A percentile compares a stretch with the other conserved stretches of the same genome.
Evolutionary conservation across 2,329 filamentous ascomycete genomes (phyloP).

Genomic region (Onygenales sp.): DNA sequence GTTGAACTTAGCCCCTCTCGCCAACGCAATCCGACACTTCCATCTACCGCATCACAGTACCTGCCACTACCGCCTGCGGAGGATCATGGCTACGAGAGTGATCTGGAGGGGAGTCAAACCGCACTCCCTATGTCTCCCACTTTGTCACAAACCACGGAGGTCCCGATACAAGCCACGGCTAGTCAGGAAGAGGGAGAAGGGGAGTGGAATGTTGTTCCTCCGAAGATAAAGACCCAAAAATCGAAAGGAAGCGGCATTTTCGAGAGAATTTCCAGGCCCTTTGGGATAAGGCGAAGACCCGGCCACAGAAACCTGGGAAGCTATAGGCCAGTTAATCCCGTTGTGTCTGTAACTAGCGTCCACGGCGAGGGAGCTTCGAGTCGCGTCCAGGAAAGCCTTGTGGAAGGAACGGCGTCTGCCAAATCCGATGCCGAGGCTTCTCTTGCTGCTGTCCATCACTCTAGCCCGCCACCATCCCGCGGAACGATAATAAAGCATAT

Average conservation of each 20-base stretch:
- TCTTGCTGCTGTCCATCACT: slow-evolving; percentile 28
- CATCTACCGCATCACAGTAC: slow-evolving; percentile 10
- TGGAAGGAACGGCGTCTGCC: slow-evolving; percentile 14
- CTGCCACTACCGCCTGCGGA: not conserved
- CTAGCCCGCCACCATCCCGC: slow-evolving; percentile 22
- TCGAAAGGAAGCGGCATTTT: slow-evolving; percentile 5
- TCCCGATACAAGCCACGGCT: slow-evolving; percentile 16
- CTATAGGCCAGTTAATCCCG: slow-evolving; percentile 14
- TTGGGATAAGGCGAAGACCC: slow-evolving; percentile 4
- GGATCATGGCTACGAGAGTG: slow-evolving; percentile 8
- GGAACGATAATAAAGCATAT: slow-evolving; percentile 8
- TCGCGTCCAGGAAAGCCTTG: slow-evolving; percentile 12
- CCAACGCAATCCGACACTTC: not conserved
- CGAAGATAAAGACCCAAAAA: slow-evolving; percentile 9
- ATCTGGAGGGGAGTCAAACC: slow-evolving; percentile 6
- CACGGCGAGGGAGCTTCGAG: slow-evolving; percentile 24
- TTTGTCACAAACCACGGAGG: slow-evolving; percentile 14
- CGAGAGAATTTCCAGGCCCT: not conserved
- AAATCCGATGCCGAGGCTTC: slow-evolving; percentile 30
- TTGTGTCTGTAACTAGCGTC: slow-evolving; percentile 17
- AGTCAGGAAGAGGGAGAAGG: slow-evolving; percentile 16
- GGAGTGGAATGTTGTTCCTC: slow-evolving; percentile 23
- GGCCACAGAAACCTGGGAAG: slow-evolving; percentile 15
- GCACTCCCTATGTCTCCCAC: slow-evolving; percentile 10
- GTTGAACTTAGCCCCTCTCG: slow-evolving; percentile 3